These are phyloP conservation scores for Kurtzmaniella cleridarum DNA, from an alignment of 805 yeast genomes.

Conservation along the genomic window DNA sequence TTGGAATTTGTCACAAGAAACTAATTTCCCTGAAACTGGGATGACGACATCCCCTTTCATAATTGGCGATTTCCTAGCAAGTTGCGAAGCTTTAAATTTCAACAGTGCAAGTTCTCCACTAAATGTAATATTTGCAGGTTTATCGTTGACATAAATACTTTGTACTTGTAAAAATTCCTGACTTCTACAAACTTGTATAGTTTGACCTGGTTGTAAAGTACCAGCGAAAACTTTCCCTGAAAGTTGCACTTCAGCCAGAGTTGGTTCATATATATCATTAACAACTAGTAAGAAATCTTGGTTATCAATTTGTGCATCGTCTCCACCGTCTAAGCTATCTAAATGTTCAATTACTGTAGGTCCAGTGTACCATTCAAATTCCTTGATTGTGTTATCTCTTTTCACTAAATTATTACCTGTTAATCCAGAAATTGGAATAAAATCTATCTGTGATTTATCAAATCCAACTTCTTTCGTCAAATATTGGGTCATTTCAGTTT, in stretches of 20 bases:
- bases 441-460: slow-evolving; percentile 33
- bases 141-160: slow-evolving; percentile 23
- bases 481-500: slow-evolving; percentile 43
- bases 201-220: slow-evolving; percentile 63
- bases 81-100: slow-evolving; percentile 39
- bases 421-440: slow-evolving; percentile 67
- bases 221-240: slow-evolving; percentile 70
- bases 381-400: slow-evolving; percentile 22
- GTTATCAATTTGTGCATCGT: slow-evolving; percentile 14
- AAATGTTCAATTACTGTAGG: slow-evolving; percentile 38
- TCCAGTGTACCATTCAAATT: slow-evolving; percentile 44
- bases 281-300: slow-evolving; percentile 54
- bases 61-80: slow-evolving; percentile 50
- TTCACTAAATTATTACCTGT: slow-evolving; percentile 62
- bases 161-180: slow-evolving; percentile 41
- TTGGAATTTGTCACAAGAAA: slow-evolving; percentile 22
- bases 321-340: slow-evolving; percentile 21
- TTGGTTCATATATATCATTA: slow-evolving; percentile 51
- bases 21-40: slow-evolving; percentile 19
- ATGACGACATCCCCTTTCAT: slow-evolving; percentile 53
- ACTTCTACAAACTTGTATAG: slow-evolving; percentile 52
- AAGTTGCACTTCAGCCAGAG: slow-evolving; percentile 45
- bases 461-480: slow-evolving; percentile 51
- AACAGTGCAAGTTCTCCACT: slow-evolving; percentile 61
- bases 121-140: slow-evolving; percentile 43